Evolutionary conservation across 1,284 basidiomycete species (phyloP).

Genomic region (Trichosporon asahii): DNA sequence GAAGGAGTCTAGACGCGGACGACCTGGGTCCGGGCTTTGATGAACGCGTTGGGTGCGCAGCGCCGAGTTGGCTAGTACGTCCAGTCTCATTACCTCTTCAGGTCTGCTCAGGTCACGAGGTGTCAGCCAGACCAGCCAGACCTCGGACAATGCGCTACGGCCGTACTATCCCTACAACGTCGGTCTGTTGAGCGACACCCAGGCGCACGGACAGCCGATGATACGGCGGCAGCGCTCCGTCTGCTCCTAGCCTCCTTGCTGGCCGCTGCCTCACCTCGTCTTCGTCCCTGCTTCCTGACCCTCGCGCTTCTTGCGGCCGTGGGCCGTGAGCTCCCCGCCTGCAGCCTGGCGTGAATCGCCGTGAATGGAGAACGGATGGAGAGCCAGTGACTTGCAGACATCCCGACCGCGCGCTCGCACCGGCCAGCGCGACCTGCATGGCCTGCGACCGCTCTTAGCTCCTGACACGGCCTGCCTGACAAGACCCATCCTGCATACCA

Average conservation of each 20-base stretch:
- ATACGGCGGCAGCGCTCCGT: not conserved
- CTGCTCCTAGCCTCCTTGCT: not conserved
- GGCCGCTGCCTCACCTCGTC: not conserved
- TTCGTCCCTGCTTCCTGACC: not conserved
- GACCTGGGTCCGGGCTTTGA: not conserved
- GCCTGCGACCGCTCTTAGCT: not conserved
- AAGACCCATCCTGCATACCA: not conserved
- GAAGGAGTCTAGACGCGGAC: not conserved
- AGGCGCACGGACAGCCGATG: not conserved
- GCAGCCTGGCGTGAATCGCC: not conserved
- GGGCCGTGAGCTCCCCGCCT: not conserved
- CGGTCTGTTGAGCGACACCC: not conserved
- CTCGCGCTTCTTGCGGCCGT: not conserved
- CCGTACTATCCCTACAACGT: not conserved
- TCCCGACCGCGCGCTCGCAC: not conserved
- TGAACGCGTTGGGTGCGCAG: not conserved
- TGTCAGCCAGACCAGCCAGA: not conserved
- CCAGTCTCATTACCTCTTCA: slow-evolving; percentile 7
- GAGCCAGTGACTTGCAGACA: not conserved
- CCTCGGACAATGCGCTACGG: not conserved
- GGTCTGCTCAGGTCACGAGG: not conserved
- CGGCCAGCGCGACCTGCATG: not conserved
- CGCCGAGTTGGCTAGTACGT: not conserved
- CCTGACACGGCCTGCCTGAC: not conserved
- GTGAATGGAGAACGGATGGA: not conserved